A percentile compares a stretch with the other conserved stretches of the same genome.
Conservation (phyloP, 208 protist genomes). For the Borovskyia barvae region DNA sequence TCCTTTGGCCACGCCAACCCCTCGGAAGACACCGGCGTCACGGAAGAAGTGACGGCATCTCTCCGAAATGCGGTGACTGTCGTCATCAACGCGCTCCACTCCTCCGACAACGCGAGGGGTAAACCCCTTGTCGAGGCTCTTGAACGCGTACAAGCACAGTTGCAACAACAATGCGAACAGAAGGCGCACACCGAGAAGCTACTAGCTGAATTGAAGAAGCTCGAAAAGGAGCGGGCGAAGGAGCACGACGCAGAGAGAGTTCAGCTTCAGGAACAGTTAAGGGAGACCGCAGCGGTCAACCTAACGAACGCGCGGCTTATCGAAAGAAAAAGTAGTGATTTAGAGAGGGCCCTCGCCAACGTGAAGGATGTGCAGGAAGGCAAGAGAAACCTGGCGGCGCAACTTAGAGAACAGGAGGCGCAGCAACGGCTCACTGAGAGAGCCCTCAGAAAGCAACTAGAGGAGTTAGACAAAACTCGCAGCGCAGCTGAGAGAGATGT, state of each 20-base stretch:
- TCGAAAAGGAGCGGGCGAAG: neutral
- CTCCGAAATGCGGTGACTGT: neutral
- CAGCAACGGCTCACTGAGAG: neutral
- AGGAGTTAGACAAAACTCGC: constrained; percentile 1
- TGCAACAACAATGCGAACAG: constrained; percentile 12
- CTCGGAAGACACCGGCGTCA: too few relatives aligned
- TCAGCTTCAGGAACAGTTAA: neutral
- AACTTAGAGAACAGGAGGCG: neutral
- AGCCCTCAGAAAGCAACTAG: constrained; percentile 5
- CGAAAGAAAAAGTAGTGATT: constrained; percentile 2
- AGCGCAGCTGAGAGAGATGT: constrained; percentile 3
- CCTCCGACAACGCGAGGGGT: neutral
- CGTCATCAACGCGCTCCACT: neutral
- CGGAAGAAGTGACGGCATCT: neutral
- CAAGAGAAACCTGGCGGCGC: neutral
- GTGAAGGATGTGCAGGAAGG: constrained; percentile 1
- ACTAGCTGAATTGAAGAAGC: neutral
- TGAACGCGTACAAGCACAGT: constrained; percentile 6
- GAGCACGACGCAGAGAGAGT: neutral
- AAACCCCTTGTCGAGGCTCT: constrained; percentile 16
- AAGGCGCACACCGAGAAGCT: neutral
- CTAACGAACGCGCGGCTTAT: neutral
- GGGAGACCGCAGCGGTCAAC: neutral
- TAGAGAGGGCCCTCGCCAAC: neutral
- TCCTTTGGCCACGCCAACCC: too few relatives aligned